Conservation (phyloP, 306 rosid genomes). For the Lathyrus sativus region DNA sequence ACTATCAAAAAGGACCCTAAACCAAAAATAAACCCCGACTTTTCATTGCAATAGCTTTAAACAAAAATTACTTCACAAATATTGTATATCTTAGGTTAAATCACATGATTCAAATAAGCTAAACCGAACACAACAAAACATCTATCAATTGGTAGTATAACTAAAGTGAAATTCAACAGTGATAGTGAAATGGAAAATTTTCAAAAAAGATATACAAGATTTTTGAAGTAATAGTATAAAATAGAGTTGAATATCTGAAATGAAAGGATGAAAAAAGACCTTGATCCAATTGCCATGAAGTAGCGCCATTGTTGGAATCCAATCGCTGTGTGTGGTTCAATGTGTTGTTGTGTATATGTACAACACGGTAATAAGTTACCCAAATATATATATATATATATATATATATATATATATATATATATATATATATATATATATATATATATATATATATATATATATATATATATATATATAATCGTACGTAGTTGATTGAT, state of each 20-base stretch:
- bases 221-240: too few species aligned
- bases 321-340: neutral
- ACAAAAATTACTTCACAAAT: neutral
- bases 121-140: neutral
- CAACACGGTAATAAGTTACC: neutral
- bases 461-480: too few species aligned
- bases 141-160: neutral
- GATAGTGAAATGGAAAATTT: neutral
- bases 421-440: too few species aligned
- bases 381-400: slow-evolving; percentile 6
- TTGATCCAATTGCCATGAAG: slow-evolving; percentile 68
- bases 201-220: neutral
- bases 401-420: too few species aligned
- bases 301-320: slow-evolving; percentile 51
- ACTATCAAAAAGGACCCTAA: neutral
- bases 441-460: too few species aligned
- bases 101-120: neutral
- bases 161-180: neutral
- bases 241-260: neutral
- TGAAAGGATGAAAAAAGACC: slow-evolving; percentile 46
- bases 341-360: neutral
- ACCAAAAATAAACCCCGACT: slow-evolving; percentile 1
- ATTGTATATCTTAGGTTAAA: neutral
- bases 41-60: neutral
- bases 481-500: neutral